Evolutionary conservation across 2,329 filamentous ascomycete species (phyloP), one percentile per base, ranked within the genome.

Genomic region (Monascus ruber): DNA sequence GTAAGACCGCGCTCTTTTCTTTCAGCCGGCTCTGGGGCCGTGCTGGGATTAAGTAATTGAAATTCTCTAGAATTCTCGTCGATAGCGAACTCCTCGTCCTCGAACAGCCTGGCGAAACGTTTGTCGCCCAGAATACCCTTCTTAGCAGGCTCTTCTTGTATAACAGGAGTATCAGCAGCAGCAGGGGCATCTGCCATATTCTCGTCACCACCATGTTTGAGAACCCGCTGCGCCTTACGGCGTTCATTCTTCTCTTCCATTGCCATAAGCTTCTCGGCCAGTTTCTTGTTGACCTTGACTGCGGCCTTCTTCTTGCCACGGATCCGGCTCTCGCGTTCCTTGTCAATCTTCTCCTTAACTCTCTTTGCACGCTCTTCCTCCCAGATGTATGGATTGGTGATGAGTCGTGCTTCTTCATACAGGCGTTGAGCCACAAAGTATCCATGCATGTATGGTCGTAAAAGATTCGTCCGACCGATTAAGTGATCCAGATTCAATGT

Each of bases 361-460:
- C 83, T 81, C 72, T 94, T 95, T 44, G 81, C 80, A 41, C 87
- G 77, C 62, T 96, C 86, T 54, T 96, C 85, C 58, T 95, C 86
- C 74, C 84, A 94, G 38, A 93, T 76, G 57, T 93, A 93, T 0
- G 91, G 91, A 63, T 96, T 94, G 36, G 84, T 83, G 52, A 96
- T 94, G 43, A 98, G 69, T 40, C 85, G 74, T 11, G 91, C 91
- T 61, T 98, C 88, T 58, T 98, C 93, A 61, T 98, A 96, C 25
- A 98, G 67, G 55, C 88, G 86, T 52, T 93, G 89, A 29, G 85
- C 85, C 36, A 98, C 88, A 66, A 98, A 98, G 72, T 91, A 96
- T 51, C 91, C 93, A 60, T 98, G 91, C 93, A 98, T 98, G 59
- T 98, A 98, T 33, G 91, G 91, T 34, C 89, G 76, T 32, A 98